phyloP scores from a whole-genome alignment of 768 basidiomycete genomes.

The Nevesoporus exiguus region DNA sequence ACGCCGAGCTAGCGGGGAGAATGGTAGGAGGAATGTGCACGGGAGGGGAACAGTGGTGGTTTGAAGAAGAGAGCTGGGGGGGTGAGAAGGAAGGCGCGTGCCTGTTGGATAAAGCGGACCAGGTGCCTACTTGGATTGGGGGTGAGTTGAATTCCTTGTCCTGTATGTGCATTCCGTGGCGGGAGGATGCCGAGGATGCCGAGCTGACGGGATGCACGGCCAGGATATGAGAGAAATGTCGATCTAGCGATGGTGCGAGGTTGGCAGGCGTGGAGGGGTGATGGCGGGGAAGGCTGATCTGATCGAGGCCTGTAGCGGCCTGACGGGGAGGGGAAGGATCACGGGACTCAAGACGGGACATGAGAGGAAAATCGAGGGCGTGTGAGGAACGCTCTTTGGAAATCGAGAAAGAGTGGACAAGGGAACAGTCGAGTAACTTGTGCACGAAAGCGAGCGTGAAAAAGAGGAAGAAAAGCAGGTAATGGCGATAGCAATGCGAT shows the following conservation, averaged over 20 bases:
- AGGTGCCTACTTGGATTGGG: conserved; percentile 26
- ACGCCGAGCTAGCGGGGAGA: conserved; percentile 13
- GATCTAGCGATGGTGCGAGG: conserved; percentile 19
- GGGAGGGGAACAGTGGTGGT: conserved; percentile 44
- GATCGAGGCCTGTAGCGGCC: conserved; percentile 34
- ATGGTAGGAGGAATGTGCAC: conserved; percentile 23
- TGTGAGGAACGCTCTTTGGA: conserved; percentile 17
- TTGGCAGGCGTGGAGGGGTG: conserved; percentile 11
- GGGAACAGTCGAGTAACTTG: conserved; percentile 27
- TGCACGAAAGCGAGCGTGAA: conserved; percentile 29
- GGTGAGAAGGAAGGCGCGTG: conserved; percentile 26
- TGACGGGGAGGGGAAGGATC: conserved; percentile 35
- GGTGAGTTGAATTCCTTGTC: conserved; percentile 36
- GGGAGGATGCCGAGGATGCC: conserved; percentile 30
- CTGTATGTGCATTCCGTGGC: conserved; percentile 34
- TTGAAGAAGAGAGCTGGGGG: conserved; percentile 38
- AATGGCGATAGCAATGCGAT: conserved; percentile 34
- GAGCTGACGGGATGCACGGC: conserved; percentile 17
- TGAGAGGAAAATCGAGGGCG: conserved; percentile 18
- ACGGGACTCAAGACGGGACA: conserved; percentile 44
- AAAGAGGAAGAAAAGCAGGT: conserved; percentile 16
- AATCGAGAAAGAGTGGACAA: conserved; percentile 25
- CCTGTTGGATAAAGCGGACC: conserved; percentile 35
- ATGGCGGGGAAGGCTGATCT: conserved; percentile 11
- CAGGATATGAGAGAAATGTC: conserved; percentile 16